These are phyloP conservation scores for Eucalyptus virginea DNA, from an alignment of 345 rosid species.

Conservation along the genomic window DNA sequence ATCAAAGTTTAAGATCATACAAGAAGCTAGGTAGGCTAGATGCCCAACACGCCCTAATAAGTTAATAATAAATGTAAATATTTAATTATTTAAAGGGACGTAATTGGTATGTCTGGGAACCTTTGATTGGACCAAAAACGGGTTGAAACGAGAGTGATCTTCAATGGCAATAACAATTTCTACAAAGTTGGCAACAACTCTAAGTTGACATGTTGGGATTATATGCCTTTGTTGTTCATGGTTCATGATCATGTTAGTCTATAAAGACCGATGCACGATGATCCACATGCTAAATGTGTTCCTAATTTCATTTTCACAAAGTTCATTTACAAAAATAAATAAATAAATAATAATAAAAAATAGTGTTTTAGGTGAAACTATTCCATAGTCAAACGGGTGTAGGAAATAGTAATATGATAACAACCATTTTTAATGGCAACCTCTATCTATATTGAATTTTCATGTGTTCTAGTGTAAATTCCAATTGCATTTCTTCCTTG, in stretches of 20 bases:
- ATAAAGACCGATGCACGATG: fast-evolving
- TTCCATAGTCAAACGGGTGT: fast-evolving
- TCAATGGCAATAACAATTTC: neutral
- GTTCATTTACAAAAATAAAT: neutral
- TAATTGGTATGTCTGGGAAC: neutral
- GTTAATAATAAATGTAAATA: neutral
- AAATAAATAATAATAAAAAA: too few relatives aligned
- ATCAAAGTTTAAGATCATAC: neutral
- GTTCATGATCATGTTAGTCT: neutral
- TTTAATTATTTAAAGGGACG: neutral
- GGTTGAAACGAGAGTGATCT: neutral
- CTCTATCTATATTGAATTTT: neutral
- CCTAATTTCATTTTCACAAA: neutral
- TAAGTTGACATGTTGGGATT: neutral
- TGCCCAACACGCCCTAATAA: neutral
- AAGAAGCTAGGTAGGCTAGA: neutral
- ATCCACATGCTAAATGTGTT: neutral
- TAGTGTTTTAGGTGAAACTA: neutral
- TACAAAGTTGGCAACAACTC: neutral
- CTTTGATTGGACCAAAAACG: neutral
- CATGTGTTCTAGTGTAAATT: neutral
- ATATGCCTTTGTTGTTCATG: neutral
- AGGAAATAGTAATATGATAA: neutral
- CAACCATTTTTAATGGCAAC: fast-evolving
- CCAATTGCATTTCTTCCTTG: neutral